These are phyloP conservation scores for Erysimum cheiri DNA, from an alignment of 441 rosid species.

Conservation along the genomic window DNA sequence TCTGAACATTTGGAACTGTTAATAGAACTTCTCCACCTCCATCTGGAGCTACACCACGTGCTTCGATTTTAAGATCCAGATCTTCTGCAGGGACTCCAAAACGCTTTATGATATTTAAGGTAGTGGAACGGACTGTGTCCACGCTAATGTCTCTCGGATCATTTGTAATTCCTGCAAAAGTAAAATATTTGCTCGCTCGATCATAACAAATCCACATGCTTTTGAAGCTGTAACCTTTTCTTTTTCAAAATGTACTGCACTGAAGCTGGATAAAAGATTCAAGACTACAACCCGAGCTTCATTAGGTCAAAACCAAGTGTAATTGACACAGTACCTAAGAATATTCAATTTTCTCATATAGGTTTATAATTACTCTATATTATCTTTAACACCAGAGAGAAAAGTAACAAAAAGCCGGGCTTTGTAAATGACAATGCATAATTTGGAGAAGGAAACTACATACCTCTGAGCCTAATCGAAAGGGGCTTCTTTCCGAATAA, in stretches of 20 bases:
- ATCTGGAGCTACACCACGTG: constrained; percentile 75
- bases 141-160: constrained; percentile 78
- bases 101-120: constrained; percentile 71
- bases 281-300: neutral
- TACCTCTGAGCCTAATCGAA: constrained; percentile 74
- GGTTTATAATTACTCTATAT: neutral
- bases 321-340: neutral
- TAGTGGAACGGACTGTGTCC: constrained; percentile 75
- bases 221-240: neutral
- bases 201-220: constrained; percentile 18
- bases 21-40: constrained; percentile 90
- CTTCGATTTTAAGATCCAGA: constrained; percentile 71
- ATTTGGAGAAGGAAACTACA: neutral
- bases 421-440: neutral
- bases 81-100: constrained; percentile 85
- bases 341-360: neutral
- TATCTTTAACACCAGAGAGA: no score
- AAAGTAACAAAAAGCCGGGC: neutral
- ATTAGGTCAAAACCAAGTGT: neutral
- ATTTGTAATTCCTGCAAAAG: constrained; percentile 77
- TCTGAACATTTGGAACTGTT: constrained; percentile 67
- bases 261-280: neutral
- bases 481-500: constrained; percentile 78
- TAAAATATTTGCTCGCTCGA: neutral
- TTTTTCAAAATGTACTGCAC: neutral